Conservation (phyloP, 306 rosid species). For the Gillenia trifoliata region DNA sequence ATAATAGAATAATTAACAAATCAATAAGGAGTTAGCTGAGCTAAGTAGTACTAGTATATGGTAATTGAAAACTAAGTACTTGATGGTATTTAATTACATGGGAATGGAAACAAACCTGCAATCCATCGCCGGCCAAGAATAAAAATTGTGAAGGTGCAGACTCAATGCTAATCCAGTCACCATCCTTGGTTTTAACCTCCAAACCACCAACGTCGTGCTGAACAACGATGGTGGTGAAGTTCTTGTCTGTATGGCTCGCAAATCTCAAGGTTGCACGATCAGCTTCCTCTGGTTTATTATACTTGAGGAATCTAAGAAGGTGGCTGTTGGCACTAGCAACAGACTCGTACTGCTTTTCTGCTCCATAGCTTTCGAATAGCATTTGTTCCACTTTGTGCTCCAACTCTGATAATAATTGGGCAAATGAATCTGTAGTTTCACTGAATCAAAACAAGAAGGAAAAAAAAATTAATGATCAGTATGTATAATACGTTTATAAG, state of each 20-base stretch:
- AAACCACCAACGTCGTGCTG: slow-evolving; percentile 11
- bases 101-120: neutral
- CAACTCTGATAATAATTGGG: neutral
- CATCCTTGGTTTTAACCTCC: slow-evolving; percentile 7
- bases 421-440: slow-evolving; percentile 2
- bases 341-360: neutral
- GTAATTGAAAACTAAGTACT: neutral
- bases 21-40: no score
- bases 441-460: neutral
- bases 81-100: neutral
- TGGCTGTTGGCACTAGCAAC: slow-evolving; percentile 1
- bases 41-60: neutral
- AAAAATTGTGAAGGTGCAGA: slow-evolving; percentile 7
- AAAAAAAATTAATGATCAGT: neutral
- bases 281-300: neutral
- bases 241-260: slow-evolving; percentile 2
- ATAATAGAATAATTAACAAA: no score
- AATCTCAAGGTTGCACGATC: neutral
- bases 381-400: slow-evolving; percentile 2
- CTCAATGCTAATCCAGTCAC: neutral
- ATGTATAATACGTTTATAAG: neutral
- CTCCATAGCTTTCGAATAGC: slow-evolving; percentile 6
- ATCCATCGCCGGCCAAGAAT: slow-evolving; percentile 8
- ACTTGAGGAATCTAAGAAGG: slow-evolving; percentile 12
- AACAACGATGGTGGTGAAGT: slow-evolving; percentile 10